Evolutionary conservation across 2,329 filamentous ascomycete genomes (phyloP), one percentile per base, ranked within the genome.

Genomic region (Phialemonium atrogriseum): DNA sequence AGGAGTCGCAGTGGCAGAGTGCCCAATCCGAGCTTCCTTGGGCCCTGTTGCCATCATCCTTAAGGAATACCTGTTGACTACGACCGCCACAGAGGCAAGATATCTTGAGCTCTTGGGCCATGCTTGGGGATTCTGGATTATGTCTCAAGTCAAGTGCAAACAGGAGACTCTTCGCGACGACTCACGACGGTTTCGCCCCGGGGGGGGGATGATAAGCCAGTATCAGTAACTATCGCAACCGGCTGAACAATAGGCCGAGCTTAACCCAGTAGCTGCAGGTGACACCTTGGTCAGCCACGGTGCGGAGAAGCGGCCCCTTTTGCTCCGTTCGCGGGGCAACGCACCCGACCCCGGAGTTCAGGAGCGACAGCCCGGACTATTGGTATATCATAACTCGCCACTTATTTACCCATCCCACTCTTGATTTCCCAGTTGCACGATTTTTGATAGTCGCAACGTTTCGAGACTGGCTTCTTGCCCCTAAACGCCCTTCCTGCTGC

Each of bases 1-100:
- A 52, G 10, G 36, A 38, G 16, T 38, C 30, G 28, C 48, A 48
- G 34, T 52, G 49, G 37, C 50, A 52, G 31, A 52, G 28, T 4
- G 27, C 17, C 7, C 9, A 14, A 6, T 31, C 16, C 14, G n/a
- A 23, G 20, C 19, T 16, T 17, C n/a, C 19, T 24, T 15, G 6
- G 12, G 14, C 12, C 13, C 13, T 15, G 4, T n/a, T 15, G 20
- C 9, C 11, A 24, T 23, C 28, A 7, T 16, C 11, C 12, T 12
- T 21, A 20, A n/a, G 15, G 12, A 24, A 14, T n/a, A 23, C 12
- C 32, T 40, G 42, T 24, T 18, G 38, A 21, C 32, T 37, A 12
- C 32, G 19, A 10, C 41, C 38, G 18, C 35, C 33, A 27, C 46
- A 49, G 31, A 44, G 45, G 35, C 46, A 49, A 1, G 44, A 38